Base-by-base conservation (phyloP, 208 protist genomes). In the Crithidia expoeki region DNA sequence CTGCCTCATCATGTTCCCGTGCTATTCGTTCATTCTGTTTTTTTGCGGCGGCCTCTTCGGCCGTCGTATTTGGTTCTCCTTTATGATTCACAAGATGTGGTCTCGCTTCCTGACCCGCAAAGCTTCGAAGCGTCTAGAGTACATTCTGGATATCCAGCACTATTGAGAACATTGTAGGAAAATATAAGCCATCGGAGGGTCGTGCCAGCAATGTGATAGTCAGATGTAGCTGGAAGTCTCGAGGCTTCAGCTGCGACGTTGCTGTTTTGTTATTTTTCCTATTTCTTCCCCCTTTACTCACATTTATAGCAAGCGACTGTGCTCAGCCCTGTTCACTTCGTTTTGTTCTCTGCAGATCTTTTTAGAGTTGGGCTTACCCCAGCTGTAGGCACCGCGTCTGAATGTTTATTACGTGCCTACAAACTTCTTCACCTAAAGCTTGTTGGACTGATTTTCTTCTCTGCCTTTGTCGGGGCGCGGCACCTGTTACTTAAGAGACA, bases 21-120 rank as follows among this genome's bases (percentile, higher is more conserved):
- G 76, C 40, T 95, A 95, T 73, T 95, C 90, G 7, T 34, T 87
- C 30, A 81, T 95, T 40, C 79, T 95, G 9, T 89, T 93, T 67
- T n/a, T 79, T 47, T 80, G 84, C 56, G 90, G 86, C 27, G 76
- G 78, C n/a, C 25, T 90, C 56, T 95, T 95, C 73, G 87, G 87
- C 9, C 77, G 90, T 25, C 85, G 90, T 17, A 79, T 95, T 11
- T 95, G 90, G 90, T 95, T 95, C 60, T 88, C 85, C n/a, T 93
- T 93, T 38, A 95, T 95, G 90, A 85, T 95, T 63, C 84, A 90
- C 65, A 95, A 95, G 79, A 95, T 95, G 90, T 95, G 90, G 90
- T 86, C 81, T 1, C 87, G 90, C 49, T 90, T 93, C 47, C 69
- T 95, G 14, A 84, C 90, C 11, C 81, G 76, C 57, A 85, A 72